Evolutionary conservation across 2,329 filamentous ascomycete genomes (phyloP), one percentile per base, ranked within the genome.

Genomic region (Pseudogymnoascus sp.): DNA sequence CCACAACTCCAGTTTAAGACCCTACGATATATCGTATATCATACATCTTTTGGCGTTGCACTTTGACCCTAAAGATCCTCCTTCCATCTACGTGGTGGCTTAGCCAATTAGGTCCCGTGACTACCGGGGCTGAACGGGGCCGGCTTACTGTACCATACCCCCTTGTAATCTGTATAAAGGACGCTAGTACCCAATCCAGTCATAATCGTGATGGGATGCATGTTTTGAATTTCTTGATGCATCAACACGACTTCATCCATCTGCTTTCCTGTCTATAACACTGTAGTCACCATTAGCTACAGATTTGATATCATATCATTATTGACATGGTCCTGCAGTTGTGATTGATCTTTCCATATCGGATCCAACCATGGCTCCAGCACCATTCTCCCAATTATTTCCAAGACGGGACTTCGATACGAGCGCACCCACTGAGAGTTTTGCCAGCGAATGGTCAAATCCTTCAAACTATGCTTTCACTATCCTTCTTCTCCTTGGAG

Each of bases 401-500:
- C 51, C 51, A 34, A 57, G 51, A 14, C 25, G 51, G n/a, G 28
- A 57, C 5, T 57, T 57, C 28, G 51, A 57, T 34, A 6, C 51
- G 2, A 34, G 10, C 51, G 51, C 51, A 19, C 51, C 51, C 28
- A 34, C n/a, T 11, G 51, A 8, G 7, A 19, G n/a, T 25, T 57
- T 57, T 19, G 51, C 51, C 51, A 19, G 3, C n/a, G 51, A 62
- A 48, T 48, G 60, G 60, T 8, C 51, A 57, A 57, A 57, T n/a
- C 51, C 51, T 25, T 67, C 68, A 8, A 39, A 31, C 13, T 68
- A 69, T 43, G 63, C 77, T 68, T 72, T 75, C 60, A 68, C 69
- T 28, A 67, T 77, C 4, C 70, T 77, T 3, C 71, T 77, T 8
- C 67, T 77, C 21, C 67, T 77, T 23, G 75, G 76, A 45, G 73